A percentile compares a stretch with the other conserved stretches of the same genome.
Evolutionary conservation across 768 basidiomycete genomes (phyloP).

Genomic region (Hypsizygus marmoreus): DNA sequence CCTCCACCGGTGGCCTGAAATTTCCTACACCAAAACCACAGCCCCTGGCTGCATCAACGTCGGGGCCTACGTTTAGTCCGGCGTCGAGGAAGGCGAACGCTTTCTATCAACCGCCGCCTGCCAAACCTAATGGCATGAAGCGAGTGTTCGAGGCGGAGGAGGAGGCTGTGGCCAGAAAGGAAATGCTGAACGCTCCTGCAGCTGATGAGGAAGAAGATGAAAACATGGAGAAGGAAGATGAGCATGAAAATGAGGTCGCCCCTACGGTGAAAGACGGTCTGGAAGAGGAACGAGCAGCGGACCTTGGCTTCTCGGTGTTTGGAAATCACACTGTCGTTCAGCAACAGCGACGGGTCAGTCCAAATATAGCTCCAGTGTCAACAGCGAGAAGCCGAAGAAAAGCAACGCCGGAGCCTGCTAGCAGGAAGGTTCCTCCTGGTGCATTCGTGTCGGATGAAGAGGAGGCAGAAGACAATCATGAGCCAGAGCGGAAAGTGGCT

Average conservation of each 20-base stretch:
- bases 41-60: not conserved
- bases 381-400: not conserved
- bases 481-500: conserved; percentile 27
- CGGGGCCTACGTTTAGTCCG: conserved; percentile 38
- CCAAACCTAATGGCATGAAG: conserved; percentile 31
- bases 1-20: conserved; percentile 5
- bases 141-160: conserved; percentile 31
- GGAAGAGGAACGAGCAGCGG: conserved; percentile 16
- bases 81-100: conserved; percentile 63
- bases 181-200: too few species aligned
- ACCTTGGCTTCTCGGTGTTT: conserved; percentile 24
- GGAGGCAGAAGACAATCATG: conserved; percentile 29
- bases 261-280: conserved; percentile 17
- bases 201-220: not conserved
- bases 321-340: conserved; percentile 20
- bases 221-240: conserved; percentile 19
- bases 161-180: too few species aligned
- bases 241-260: conserved; percentile 14
- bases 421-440: conserved; percentile 42
- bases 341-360: conserved; percentile 9
- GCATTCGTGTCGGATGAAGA: conserved; percentile 49
- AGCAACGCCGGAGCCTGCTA: conserved; percentile 13
- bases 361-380: conserved; percentile 18
- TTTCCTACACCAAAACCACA: conserved; percentile 3
- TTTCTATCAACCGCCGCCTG: conserved; percentile 59